Base-by-base conservation (phyloP, 805 yeast genomes). In the Cyberlindnera maritima region DNA sequence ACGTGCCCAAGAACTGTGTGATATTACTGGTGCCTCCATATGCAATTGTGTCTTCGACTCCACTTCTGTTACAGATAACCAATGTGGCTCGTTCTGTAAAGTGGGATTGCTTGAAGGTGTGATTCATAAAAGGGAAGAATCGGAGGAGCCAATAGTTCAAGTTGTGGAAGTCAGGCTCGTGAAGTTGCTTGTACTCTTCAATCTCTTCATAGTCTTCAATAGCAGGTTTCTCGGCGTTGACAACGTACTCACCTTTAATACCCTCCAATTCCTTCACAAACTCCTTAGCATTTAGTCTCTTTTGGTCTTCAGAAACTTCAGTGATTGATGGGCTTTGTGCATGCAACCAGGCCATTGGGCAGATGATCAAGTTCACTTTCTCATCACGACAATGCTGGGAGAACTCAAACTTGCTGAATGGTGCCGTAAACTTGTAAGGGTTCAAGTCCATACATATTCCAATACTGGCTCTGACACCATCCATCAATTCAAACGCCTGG, bases 401-500 rank as follows among this genome's bases (percentile, higher is more conserved):
- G 64, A 86, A 88, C 63, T 91, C 97, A 60, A 77, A 88, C 21
- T 70, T 73, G 32, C 75, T 70, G 65, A 88, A 90, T 1, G 95
- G 90, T 1, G 96, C 89, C 52, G 77, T 71, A 63, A 91, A 91
- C 61, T 86, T 74, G 63, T 87, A 85, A 0, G 97, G 96, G 62
- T 88, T 90, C 51, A 91, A 64, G 66, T 91, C 98, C 97, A 91
- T 91, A 62, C 98, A 91, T 6, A 91, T 89, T 0, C 97, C 98
- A 45, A 91, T 71, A 29, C 82, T 74, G 1, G 85, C 68, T 31
- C 63, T 73, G 7, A 77, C 54, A 20, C 65, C 66, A 5, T 52
- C 49, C 42, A 48, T 50, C 29, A 59, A 20, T 21, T 58, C 70
- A 41, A 85, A 76, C 1, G 75, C 62, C 21, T 69, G 64, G 57